Conservation (phyloP, 108 stramenopile species). For the Hondaea fermentalgiana region DNA sequence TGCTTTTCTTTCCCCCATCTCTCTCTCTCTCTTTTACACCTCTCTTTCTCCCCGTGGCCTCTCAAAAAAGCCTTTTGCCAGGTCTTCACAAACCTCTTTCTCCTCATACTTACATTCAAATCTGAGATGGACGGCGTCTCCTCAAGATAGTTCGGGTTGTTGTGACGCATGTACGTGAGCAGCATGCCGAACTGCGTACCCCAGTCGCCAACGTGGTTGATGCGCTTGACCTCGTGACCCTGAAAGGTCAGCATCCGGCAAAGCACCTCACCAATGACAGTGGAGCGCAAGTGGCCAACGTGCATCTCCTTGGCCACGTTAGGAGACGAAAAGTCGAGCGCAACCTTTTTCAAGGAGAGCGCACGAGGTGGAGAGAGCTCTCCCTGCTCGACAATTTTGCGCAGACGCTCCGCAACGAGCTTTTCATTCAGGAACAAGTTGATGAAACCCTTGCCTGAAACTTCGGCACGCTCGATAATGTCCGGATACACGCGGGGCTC, state of each 20-base stretch:
- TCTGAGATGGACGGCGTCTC: slow-evolving; percentile 77
- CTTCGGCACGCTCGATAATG: slow-evolving; percentile 46
- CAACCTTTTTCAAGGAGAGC: slow-evolving; percentile 39
- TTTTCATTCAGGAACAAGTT: slow-evolving; percentile 69
- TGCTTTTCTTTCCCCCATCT: too few species aligned
- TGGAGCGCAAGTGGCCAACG: slow-evolving; percentile 93
- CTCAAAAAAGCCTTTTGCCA: too few species aligned
- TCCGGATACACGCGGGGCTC: slow-evolving; percentile 49
- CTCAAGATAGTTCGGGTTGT: slow-evolving; percentile 75
- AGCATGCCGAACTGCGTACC: slow-evolving; percentile 99
- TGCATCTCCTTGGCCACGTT: slow-evolving; percentile 99
- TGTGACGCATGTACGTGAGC: slow-evolving; percentile 91
- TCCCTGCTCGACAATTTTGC: slow-evolving; percentile 30
- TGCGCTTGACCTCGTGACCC: slow-evolving; percentile 72
- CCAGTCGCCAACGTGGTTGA: slow-evolving; percentile 99
- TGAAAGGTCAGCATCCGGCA: slow-evolving; percentile 86
- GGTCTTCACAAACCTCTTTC: too few species aligned
- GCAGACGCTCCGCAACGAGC: slow-evolving; percentile 57
- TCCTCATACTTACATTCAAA: slow-evolving; percentile 52
- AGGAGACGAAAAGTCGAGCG: slow-evolving; percentile 95
- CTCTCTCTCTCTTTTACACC: too few species aligned
- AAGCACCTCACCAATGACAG: slow-evolving; percentile 94
- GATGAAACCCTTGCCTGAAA: slow-evolving; percentile 74
- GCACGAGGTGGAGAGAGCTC: slow-evolving; percentile 42
- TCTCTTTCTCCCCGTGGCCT: too few species aligned